Evolutionary conservation across 2,329 filamentous ascomycete species (phyloP).

Genomic region (Ophiostoma ips): DNA sequence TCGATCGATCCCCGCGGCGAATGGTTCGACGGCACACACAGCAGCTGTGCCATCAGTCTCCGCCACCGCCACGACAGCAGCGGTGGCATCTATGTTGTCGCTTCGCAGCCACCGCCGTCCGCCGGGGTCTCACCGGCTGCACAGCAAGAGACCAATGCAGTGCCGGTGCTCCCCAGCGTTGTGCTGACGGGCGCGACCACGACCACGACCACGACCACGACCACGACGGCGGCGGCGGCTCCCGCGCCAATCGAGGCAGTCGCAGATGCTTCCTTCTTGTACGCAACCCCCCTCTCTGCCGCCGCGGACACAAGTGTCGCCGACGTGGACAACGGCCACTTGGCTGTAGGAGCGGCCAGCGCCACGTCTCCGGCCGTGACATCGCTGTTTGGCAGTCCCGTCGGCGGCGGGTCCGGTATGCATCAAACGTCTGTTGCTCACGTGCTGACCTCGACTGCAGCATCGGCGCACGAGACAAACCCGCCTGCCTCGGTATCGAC

Average conservation of each 20-base stretch:
- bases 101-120: neutral
- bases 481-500: no score
- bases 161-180: neutral
- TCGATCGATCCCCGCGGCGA: neutral
- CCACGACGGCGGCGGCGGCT: no score
- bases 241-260: neutral
- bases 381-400: neutral
- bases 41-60: neutral
- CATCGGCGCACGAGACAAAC: neutral
- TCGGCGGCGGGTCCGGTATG: neutral
- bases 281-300: neutral
- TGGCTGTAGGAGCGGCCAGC: neutral
- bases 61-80: constrained; percentile 6
- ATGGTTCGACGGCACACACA: constrained; percentile 6
- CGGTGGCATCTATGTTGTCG: constrained; percentile 6
- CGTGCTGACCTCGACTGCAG: neutral
- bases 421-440: neutral
- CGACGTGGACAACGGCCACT: neutral
- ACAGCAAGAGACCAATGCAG: neutral
- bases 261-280: neutral
- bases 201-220: no score
- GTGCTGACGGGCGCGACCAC: neutral
- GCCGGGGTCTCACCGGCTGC: neutral
- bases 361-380: neutral
- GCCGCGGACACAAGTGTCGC: neutral